Percentiles rank a stretch among this genome's conserved stretches.
Conservation (phyloP, 208 protist genomes). For the Phytomonas sp. region DNA sequence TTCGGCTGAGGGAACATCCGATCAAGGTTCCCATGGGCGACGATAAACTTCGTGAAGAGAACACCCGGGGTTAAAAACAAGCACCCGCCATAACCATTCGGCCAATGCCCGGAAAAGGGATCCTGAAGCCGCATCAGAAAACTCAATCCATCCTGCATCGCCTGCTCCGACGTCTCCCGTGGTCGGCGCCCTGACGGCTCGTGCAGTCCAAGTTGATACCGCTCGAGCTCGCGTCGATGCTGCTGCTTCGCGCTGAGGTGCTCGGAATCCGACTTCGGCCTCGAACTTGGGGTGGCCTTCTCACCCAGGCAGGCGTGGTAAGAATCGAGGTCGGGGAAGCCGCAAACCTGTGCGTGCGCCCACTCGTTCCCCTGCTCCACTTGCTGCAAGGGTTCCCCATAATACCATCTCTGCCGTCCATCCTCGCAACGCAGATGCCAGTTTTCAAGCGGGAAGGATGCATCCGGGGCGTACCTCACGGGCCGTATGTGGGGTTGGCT, state of each 20-base stretch:
- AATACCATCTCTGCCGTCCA: constrained; percentile 84
- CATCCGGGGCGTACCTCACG: constrained; percentile 21
- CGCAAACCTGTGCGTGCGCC: constrained; percentile 38
- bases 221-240: constrained; percentile 24
- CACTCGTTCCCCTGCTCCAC: constrained; percentile 59
- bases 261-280: background rate
- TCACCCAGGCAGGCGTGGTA: constrained; percentile 21
- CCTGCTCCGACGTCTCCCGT: constrained; percentile 17
- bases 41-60: constrained; percentile 90
- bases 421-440: constrained; percentile 87
- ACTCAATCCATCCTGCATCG: constrained; percentile 50
- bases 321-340: constrained; percentile 26
- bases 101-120: constrained; percentile 95
- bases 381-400: constrained; percentile 32
- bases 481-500: constrained; percentile 54
- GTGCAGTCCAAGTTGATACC: constrained; percentile 57
- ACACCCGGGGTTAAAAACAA: constrained; percentile 92
- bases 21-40: constrained; percentile 32
- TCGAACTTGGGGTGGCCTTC: background rate
- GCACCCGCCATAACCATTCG: constrained; percentile 96
- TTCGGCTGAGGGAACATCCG: constrained; percentile 59
- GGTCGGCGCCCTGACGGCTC: constrained; percentile 10
- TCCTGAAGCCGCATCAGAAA: constrained; percentile 79
- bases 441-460: constrained; percentile 38
- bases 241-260: background rate